Conservation (phyloP, 768 basidiomycete genomes). For the Dendrothele bispora region DNA sequence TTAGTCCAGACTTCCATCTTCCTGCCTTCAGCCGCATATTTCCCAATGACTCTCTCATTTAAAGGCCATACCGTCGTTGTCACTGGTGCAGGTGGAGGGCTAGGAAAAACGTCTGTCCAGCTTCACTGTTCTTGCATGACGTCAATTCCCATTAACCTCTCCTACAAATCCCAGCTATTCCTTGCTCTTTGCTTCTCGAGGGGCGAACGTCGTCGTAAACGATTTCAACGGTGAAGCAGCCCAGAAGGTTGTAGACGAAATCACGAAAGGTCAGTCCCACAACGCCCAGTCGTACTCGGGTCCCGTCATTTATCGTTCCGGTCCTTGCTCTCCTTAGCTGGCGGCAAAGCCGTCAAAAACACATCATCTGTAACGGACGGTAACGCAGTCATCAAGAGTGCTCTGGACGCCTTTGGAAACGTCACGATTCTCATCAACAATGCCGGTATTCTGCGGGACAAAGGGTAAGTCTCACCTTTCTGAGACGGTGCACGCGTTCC, state of each 20-base stretch:
- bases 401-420: constrained; percentile 80
- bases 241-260: constrained; percentile 90
- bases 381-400: constrained; percentile 80
- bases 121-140: not conserved
- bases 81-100: constrained; percentile 94
- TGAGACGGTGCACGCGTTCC: not conserved
- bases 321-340: constrained; percentile 48
- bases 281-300: not conserved
- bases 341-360: constrained; percentile 87
- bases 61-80: constrained; percentile 90
- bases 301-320: not conserved
- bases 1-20: not conserved
- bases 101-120: constrained; percentile 80
- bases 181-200: constrained; percentile 86
- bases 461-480: constrained; percentile 47
- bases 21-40: not conserved
- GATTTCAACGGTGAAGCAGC: constrained; percentile 89
- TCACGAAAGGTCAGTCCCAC: constrained; percentile 65
- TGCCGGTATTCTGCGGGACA: constrained; percentile 87
- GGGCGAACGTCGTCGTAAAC: constrained; percentile 94
- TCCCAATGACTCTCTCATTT: constrained; percentile 65
- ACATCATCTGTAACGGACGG: constrained; percentile 88
- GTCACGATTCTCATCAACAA: constrained; percentile 94
- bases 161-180: constrained; percentile 63
- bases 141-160: no score